A percentile compares a stretch with the other conserved stretches of the same genome.
phyloP scores from a whole-genome alignment of 2,329 filamentous ascomycete genomes.

The Penicillium sp. region DNA sequence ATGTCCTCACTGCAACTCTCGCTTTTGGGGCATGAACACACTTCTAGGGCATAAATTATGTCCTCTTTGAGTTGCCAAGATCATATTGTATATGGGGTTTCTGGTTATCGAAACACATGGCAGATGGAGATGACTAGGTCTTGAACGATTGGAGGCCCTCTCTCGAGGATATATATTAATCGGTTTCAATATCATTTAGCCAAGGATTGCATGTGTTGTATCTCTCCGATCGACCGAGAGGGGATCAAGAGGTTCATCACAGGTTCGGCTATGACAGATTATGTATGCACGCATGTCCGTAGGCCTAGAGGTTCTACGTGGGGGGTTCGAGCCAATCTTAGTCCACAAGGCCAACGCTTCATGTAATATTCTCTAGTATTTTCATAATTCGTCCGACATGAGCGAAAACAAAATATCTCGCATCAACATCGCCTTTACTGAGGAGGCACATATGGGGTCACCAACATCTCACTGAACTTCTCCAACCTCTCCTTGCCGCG shows the following conservation, averaged over 20 bases:
- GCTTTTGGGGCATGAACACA: constrained; percentile 16
- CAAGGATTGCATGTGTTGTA: background rate
- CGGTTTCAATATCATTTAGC: background rate
- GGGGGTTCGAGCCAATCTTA: background rate
- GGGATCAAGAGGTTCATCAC: background rate
- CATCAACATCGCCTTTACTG: constrained; percentile 6
- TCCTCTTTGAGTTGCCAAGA: background rate
- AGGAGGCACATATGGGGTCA: constrained; percentile 1
- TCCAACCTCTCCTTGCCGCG: constrained; percentile 91
- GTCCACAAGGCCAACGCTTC: constrained; percentile 12
- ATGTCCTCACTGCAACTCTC: constrained; percentile 15
- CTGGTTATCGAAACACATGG: constrained; percentile 16
- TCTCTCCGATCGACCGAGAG: background rate
- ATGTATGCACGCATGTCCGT: background rate
- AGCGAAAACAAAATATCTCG: constrained; percentile 13
- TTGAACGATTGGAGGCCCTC: background rate
- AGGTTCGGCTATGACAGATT: background rate
- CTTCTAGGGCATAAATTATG: constrained; percentile 9
- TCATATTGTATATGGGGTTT: background rate
- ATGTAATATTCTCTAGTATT: constrained; percentile 38
- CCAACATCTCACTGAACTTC: constrained; percentile 53
- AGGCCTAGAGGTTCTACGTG: background rate
- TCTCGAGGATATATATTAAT: background rate
- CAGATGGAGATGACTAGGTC: constrained; percentile 6
- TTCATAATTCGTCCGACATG: constrained; percentile 38